Percentiles rank a stretch among this genome's conserved stretches.
phyloP scores from a whole-genome alignment of 2,329 filamentous ascomycete species.

The Leptographium wingfieldii region DNA sequence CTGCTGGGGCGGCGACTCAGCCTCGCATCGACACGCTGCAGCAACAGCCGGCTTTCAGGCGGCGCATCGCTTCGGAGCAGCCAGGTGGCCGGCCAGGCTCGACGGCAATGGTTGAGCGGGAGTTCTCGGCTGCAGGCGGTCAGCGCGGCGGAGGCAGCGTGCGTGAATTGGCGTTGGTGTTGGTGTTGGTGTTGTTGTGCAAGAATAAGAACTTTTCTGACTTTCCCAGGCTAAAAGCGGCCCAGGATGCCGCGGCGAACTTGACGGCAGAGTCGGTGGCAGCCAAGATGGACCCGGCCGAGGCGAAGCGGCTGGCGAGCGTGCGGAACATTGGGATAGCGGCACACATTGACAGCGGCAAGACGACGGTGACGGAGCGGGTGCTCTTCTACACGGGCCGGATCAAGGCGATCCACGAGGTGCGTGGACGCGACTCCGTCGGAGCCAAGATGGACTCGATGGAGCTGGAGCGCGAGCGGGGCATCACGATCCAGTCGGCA shows the following conservation, averaged over 20 bases:
- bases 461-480: constrained; percentile 96
- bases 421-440: constrained; percentile 84
- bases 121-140: constrained; percentile 21
- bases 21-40: neutral
- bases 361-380: constrained; percentile 92
- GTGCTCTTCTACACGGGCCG: constrained; percentile 97
- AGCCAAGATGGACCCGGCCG: constrained; percentile 67
- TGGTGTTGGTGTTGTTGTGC: neutral
- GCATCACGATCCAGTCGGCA: constrained; percentile 97
- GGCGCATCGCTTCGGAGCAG: constrained; percentile 7
- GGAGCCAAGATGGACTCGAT: constrained; percentile 99
- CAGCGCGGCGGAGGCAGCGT: constrained; percentile 26
- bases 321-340: constrained; percentile 98
- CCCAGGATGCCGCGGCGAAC: constrained; percentile 35
- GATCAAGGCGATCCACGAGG: constrained; percentile 95
- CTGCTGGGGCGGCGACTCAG: neutral
- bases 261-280: constrained; percentile 51
- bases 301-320: constrained; percentile 63
- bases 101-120: constrained; percentile 26
- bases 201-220: neutral
- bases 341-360: constrained; percentile 96
- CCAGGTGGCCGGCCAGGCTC: neutral
- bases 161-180: constrained; percentile 11
- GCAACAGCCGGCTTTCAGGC: neutral
- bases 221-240: constrained; percentile 31